phyloP scores from a whole-genome alignment of 208 protist genomes.

The Jaenimonas drosophilae region DNA sequence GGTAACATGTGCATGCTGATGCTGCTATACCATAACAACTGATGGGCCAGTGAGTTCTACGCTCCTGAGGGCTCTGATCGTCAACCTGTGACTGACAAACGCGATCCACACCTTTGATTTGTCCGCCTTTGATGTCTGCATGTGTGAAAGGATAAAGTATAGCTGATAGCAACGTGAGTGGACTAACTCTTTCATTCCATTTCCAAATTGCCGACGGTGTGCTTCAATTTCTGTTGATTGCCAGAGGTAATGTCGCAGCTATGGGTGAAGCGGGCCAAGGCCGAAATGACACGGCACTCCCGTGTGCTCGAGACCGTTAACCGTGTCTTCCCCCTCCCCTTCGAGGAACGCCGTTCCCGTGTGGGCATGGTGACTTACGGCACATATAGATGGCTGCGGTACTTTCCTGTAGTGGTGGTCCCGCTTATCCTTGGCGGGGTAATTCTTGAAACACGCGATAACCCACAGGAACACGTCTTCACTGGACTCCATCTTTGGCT shows the following conservation, averaged over 20 bases:
- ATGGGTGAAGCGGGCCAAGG: slow-evolving; percentile 84
- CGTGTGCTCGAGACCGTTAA: slow-evolving; percentile 74
- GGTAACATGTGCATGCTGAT: too few species aligned
- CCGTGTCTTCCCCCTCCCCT: slow-evolving; percentile 76
- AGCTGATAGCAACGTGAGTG: too few species aligned
- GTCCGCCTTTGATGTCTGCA: too few species aligned
- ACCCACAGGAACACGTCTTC: slow-evolving; percentile 82
- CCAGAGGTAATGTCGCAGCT: slow-evolving; percentile 75
- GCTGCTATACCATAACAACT: too few species aligned
- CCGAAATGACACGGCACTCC: slow-evolving; percentile 75
- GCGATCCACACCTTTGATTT: too few species aligned
- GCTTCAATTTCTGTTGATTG: too few species aligned
- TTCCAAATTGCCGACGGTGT: too few species aligned
- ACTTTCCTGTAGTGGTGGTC: slow-evolving; percentile 63
- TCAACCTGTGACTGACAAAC: too few species aligned
- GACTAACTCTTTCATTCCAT: too few species aligned
- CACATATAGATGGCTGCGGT: slow-evolving; percentile 75
- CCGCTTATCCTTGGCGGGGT: slow-evolving; percentile 44
- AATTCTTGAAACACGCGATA: slow-evolving; percentile 73
- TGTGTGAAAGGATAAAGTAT: too few species aligned
- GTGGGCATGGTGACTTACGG: slow-evolving; percentile 82
- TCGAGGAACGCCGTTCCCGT: slow-evolving; percentile 74
- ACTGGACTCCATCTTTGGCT: slow-evolving; percentile 80
- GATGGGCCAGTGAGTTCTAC: too few species aligned
- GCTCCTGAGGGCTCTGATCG: too few species aligned